Evolutionary conservation across 305 asterid species (phyloP).

Genomic region (Solanum chacoense): DNA sequence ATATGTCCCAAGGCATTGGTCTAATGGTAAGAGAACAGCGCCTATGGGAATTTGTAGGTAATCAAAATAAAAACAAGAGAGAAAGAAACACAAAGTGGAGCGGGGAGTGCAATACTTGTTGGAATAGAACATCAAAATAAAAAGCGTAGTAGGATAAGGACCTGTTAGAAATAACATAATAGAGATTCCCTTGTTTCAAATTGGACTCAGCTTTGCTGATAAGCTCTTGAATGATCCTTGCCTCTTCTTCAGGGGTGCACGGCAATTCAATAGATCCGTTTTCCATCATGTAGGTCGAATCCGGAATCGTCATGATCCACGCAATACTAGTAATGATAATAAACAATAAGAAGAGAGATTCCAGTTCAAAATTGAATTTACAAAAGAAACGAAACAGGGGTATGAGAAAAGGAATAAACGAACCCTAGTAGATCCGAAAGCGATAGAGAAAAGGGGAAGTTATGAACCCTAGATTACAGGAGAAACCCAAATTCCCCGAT

Average conservation of each 20-base stretch:
- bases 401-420: not conserved
- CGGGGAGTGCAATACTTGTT: not conserved
- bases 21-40: not conserved
- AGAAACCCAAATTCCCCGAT: not conserved
- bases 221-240: constrained; percentile 54
- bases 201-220: constrained; percentile 52
- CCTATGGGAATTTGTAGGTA: not conserved
- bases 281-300: constrained; percentile 65
- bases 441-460: not conserved
- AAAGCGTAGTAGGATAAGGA: not conserved
- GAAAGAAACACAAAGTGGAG: not conserved
- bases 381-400: not conserved
- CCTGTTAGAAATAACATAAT: constrained; percentile 61
- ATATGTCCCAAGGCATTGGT: not conserved
- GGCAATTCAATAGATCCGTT: constrained; percentile 78
- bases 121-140: not conserved
- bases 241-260: constrained; percentile 79
- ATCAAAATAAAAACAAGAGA: not conserved
- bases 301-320: constrained; percentile 81
- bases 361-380: not conserved
- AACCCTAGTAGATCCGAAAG: not conserved
- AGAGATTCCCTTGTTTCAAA: constrained; percentile 57
- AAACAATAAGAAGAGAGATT: not conserved
- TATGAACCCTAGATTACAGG: not conserved
- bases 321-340: not conserved